Conservation (phyloP, 2,329 filamentous ascomycete genomes). For the Coniochaeta prunicola region DNA sequence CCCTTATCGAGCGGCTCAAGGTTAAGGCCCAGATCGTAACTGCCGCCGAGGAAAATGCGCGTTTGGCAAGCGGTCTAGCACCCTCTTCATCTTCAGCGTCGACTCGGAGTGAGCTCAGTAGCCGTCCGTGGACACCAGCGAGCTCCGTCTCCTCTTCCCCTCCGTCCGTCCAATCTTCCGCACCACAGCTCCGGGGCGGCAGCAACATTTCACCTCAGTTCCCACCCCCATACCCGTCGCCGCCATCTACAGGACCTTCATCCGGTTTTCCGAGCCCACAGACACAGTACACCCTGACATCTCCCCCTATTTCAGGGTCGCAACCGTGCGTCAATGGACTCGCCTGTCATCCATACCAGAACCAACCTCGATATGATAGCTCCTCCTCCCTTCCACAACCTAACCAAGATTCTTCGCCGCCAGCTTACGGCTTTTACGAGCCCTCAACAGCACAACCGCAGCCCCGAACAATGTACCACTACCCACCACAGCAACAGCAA, state of each 20-base stretch:
- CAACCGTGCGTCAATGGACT: neutral
- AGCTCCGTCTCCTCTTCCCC: neutral
- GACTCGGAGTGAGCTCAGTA: neutral
- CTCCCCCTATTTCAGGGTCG: neutral
- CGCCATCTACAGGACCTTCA: neutral
- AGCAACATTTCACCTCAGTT: neutral
- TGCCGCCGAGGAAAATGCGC: neutral
- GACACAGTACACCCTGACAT: neutral
- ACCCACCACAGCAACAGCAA: neutral
- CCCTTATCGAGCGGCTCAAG: constrained; percentile 59
- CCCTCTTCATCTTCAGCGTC: neutral
- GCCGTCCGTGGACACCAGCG: neutral
- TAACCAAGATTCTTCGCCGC: neutral
- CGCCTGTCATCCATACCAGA: neutral
- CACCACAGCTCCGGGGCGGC: neutral
- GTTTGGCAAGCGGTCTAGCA: neutral
- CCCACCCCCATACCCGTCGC: neutral
- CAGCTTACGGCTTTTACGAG: neutral
- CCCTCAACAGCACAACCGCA: neutral
- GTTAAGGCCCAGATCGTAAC: constrained; percentile 34
- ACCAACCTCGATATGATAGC: neutral
- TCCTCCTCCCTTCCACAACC: neutral
- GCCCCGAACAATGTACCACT: neutral
- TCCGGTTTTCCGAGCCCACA: neutral
- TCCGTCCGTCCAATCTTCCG: neutral